Evolutionary conservation across 768 basidiomycete genomes (phyloP), one percentile per base, ranked within the genome.

Genomic region (Hygrophoropsis aurantiaca): DNA sequence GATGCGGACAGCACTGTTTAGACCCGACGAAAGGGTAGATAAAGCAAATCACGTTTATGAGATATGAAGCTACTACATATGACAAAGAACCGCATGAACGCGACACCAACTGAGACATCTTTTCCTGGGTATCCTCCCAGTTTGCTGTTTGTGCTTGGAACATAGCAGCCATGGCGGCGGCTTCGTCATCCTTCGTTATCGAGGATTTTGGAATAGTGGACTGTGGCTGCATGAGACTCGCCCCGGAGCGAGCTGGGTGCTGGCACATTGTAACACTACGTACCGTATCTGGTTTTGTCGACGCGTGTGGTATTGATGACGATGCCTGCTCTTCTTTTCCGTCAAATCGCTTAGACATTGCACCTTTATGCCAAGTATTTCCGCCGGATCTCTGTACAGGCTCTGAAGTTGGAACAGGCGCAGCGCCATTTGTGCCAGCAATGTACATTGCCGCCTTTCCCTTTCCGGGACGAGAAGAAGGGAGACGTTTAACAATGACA

Each of bases 101-200:
- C 73, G 72, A 82, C 75, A 94, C 94, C 77, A 77, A 99, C 97
- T 92, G 86, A 65, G 94, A 88, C 94, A 99, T 97, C 80, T 95
- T 93, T 79, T 97, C 94, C 74, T 97, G 93, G 62, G 94, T 87
- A 80, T 94, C 90, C 75, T 97, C 89, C 97, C 95, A 99, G 69
- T 94, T 90, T 54, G 90, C 85, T 33, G 85, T 84, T 70, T 93
- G 90, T 50, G 89, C 89, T 68, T 90, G 87, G 67, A 98, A 94
- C 90, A 99, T 97, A 57, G 94, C 94, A n/a, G 87, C 88, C 78
- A 99, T 90, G 27, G 91, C 87, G n/a, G 87, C 90, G 24, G 87
- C 90, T 65, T 98, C 97, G 53, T 97, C 95, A 40, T 82, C 79
- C 53, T 79, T 74, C 2, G 76, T 72, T 18, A 77, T 77, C 15